Conservation (phyloP, 257 asterid species). For the Agastache rugosa region DNA sequence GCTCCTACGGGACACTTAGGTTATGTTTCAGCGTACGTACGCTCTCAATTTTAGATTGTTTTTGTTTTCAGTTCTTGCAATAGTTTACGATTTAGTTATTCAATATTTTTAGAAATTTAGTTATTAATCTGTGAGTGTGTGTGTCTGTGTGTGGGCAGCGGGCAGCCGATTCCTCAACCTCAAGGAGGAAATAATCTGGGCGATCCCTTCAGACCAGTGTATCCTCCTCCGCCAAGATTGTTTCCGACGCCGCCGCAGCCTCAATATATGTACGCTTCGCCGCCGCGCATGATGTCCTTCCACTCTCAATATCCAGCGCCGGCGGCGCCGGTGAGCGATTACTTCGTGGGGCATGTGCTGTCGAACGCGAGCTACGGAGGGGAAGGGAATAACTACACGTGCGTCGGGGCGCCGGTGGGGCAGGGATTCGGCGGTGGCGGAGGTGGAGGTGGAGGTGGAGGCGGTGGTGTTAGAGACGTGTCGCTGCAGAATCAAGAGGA, state of each 20-base stretch:
- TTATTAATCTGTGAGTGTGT: not conserved
- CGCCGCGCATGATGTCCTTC: constrained; percentile 56
- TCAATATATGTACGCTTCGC: constrained; percentile 55
- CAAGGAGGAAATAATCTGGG: constrained; percentile 29
- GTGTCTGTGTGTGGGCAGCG: constrained; percentile 38
- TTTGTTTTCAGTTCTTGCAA: too few relatives aligned
- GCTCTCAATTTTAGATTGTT: too few relatives aligned
- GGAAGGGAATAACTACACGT: constrained; percentile 54
- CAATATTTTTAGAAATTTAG: not conserved
- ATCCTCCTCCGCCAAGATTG: not conserved
- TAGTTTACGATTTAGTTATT: too few relatives aligned
- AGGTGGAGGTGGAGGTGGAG: not conserved
- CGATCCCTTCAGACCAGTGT: constrained; percentile 62
- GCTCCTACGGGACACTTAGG: constrained; percentile 61
- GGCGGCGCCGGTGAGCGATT: constrained; percentile 47
- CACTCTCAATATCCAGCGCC: constrained; percentile 54
- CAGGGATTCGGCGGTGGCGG: constrained; percentile 38
- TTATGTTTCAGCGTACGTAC: constrained; percentile 51
- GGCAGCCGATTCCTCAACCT: constrained; percentile 52
- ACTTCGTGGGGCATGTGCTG: constrained; percentile 71
- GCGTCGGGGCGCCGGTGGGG: constrained; percentile 85
- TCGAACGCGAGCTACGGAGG: constrained; percentile 33
- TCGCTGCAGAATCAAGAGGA: constrained; percentile 48
- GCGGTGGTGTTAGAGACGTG: constrained; percentile 38
- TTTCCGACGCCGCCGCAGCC: constrained; percentile 28